Evolutionary conservation across 148 eudicot species (phyloP), one percentile per base, ranked within the genome.

Genomic region (Amaranthus hypochondriacus): DNA sequence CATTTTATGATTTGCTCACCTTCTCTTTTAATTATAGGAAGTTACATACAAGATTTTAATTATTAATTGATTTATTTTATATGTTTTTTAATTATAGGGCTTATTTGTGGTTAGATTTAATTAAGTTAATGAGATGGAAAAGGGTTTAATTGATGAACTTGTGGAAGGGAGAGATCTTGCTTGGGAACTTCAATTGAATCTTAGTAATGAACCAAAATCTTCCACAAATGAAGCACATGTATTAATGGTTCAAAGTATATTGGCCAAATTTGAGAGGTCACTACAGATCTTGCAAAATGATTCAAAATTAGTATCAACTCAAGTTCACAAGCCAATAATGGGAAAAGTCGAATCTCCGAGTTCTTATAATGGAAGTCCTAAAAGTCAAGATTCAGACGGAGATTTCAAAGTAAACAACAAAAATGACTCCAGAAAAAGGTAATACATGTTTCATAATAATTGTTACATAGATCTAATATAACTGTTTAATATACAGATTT

Each of bases 351-450:
- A 76, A 46, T 80, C 83, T 59, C 79, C 83, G 2, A 9, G 14
- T 76, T 80, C 79, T 0, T 71, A 76, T 0, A 70, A 43, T 71
- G 82, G 79, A 28, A 80, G 76, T 64, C 82, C 82, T 75, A 80
- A 71, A 59, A 80, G 79, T 61, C 73, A 69, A 50, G 75, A 71
- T 53, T 70, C 79, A 13, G 69, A 80, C 4, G 79, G 69, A 9
- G 75, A 80, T 53, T 66, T 71, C 58, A 80, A 75, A 75, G 18
- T 7, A 12, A 71, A 75, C 6, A 12, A n/a, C 28, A 79, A 57
- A 70, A 72, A 58, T 2, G 79, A 66, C 4, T 46, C 55, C 2
- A 66, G 28, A 18, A 80, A 80, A 15, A 71, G 82, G 82, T 75
- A 46, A 5, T 14, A 28, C 39, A 28, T 28, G 39, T 28, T 28